Percentiles rank a stretch among this genome's conserved stretches.
Conservation (phyloP, 305 asterid species). For the Plantago coronopus region DNA sequence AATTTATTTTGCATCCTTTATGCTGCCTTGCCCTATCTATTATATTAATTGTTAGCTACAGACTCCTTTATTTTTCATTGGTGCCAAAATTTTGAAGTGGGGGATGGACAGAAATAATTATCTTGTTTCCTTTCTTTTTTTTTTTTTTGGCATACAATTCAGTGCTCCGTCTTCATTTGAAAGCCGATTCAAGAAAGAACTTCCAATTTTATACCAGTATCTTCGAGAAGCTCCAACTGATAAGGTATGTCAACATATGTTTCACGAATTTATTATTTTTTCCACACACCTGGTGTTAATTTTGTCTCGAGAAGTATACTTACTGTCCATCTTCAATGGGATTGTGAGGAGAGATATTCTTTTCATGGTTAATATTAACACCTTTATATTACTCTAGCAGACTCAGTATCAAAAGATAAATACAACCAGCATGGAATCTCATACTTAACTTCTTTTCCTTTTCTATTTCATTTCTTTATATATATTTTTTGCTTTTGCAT, state of each 20-base stretch:
- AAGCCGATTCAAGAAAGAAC: constrained; percentile 58
- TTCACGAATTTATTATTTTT: neutral
- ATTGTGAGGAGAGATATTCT: constrained; percentile 15
- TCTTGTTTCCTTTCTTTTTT: neutral
- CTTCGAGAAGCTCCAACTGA: constrained; percentile 71
- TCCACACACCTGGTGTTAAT: constrained; percentile 6
- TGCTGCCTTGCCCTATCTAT: constrained; percentile 3
- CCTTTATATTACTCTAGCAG: constrained; percentile 12
- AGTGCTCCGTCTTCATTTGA: constrained; percentile 93
- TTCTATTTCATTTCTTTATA: neutral
- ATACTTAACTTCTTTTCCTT: neutral
- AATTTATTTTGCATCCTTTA: neutral
- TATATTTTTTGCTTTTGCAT: neutral
- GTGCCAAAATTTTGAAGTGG: neutral
- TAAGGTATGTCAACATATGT: constrained; percentile 41
- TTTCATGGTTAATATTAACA: constrained; percentile 10
- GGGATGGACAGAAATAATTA: neutral
- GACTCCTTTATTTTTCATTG: neutral
- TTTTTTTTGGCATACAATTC: constrained; percentile 28
- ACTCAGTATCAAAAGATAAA: too few species aligned
- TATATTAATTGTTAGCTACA: too few species aligned
- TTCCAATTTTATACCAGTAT: constrained; percentile 71
- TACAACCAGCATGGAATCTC: neutral
- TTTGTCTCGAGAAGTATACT: constrained; percentile 5
- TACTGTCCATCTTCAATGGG: constrained; percentile 7